phyloP scores from a whole-genome alignment of 2,329 filamentous ascomycete species.

The Juglanconis sp. region DNA sequence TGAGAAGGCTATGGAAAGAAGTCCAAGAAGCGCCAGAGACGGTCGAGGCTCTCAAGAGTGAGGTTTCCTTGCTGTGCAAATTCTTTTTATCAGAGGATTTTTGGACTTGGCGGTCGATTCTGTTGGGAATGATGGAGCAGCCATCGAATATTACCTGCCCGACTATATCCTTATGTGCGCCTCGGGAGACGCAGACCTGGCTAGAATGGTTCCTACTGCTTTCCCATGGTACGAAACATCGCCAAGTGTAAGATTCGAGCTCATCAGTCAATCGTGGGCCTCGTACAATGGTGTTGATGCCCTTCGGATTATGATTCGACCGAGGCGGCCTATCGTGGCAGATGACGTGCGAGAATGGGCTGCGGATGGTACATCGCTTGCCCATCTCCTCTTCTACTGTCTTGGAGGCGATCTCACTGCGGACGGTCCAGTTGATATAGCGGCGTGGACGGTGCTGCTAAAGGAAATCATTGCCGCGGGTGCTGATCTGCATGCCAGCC shows the following conservation, averaged over 20 bases:
- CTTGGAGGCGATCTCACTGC: not conserved
- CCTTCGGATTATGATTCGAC: not conserved
- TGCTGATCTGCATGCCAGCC: not conserved
- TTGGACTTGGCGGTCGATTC: not conserved
- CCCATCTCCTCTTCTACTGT: not conserved
- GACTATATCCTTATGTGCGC: no score
- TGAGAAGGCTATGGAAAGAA: constrained; percentile 25
- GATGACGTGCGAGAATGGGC: not conserved
- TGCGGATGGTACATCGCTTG: not conserved
- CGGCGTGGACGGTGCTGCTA: not conserved
- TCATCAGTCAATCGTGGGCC: not conserved
- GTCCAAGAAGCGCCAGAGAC: constrained; percentile 25
- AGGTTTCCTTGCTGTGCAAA: constrained; percentile 24
- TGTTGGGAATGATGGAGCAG: not conserved
- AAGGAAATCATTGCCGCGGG: not conserved
- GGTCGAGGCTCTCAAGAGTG: constrained; percentile 23
- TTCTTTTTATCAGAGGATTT: not conserved
- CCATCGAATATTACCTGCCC: not conserved
- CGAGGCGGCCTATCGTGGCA: not conserved
- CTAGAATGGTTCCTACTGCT: no score
- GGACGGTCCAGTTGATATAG: not conserved
- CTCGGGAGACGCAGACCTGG: not conserved
- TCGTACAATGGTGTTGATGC: not conserved
- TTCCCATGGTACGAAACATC: not conserved
- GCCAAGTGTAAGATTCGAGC: not conserved